Base-by-base conservation (phyloP, 2,329 filamentous ascomycete genomes). In the Zarea fungicola region DNA sequence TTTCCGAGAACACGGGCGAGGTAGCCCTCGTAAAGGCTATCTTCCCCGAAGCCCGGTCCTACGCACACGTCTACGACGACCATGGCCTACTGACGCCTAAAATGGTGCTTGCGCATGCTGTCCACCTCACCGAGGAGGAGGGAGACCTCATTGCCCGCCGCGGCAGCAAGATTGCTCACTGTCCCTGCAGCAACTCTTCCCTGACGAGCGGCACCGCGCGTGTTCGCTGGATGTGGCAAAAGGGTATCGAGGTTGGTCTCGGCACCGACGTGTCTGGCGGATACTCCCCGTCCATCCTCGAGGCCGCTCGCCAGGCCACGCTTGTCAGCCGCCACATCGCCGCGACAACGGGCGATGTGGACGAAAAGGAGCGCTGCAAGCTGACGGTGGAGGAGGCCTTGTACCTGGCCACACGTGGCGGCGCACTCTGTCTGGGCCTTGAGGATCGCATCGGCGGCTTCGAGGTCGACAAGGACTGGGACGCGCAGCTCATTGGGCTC, bases 231-330 rank as follows among this genome's bases (percentile, higher is more conserved):
- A 64, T 96, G 57, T 74, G 96, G 45, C 78, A 89, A 19, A 76
- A 77, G 45, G 89, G 88, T 0, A 76, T 97, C 39, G 81, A 80
- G 0, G 83, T 96, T 6, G 92, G 93, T 0, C 70, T 99, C 0
- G 93, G 93, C 0, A 97, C 92, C 0, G 93, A 99, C 65, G 83
- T 97, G 50, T 87, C 82, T 58, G 93, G 92, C 3, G 93, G 93
- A 0, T 96, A 92, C 64, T 87, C 83, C 48, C 77, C 88, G 0
- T 88, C 82, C 52, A 79, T 97, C 9, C 77, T 97, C 0, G 87
- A 93, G 56, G 84, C 89, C n/a, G 88, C 84, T 36, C 72, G 91
- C 13, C 87, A 93, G 60, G 89, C 92, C 0, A 78, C 83, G 43
- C 76, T 96, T 53, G 88, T 92, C 1, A 89, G 83, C 55, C 73